phyloP scores from a whole-genome alignment of 2,329 filamentous ascomycete genomes.

The Aspergillus aculeatus region DNA sequence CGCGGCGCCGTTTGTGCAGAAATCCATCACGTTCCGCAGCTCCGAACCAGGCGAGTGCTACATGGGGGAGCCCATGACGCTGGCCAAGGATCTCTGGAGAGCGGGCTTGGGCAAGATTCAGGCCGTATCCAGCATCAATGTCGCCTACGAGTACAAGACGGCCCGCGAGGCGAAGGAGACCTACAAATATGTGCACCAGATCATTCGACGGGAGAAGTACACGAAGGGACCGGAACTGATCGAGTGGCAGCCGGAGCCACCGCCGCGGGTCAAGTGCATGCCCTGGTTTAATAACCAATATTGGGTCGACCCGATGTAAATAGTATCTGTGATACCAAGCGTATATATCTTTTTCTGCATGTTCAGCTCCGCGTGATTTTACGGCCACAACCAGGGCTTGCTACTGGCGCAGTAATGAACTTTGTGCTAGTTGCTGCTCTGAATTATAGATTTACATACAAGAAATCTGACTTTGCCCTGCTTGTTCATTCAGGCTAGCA shows the following conservation, averaged over 20 bases:
- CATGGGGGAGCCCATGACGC: not conserved
- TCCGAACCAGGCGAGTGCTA: not conserved
- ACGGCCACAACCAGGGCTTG: not conserved
- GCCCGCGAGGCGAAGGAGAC: not conserved
- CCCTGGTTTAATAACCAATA: conserved; percentile 2
- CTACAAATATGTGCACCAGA: not conserved
- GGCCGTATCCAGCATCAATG: not conserved
- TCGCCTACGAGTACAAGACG: conserved; percentile 1
- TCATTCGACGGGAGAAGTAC: not conserved
- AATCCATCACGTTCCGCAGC: not conserved
- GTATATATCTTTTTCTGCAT: not conserved
- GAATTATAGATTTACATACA: no score
- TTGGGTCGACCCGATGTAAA: not conserved
- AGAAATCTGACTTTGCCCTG: no score
- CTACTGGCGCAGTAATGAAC: not conserved
- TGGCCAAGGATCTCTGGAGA: not conserved
- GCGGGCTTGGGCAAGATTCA: not conserved
- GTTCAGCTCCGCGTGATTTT: not conserved
- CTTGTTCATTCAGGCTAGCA: no score
- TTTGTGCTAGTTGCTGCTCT: not conserved
- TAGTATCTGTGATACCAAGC: not conserved
- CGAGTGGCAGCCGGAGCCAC: not conserved
- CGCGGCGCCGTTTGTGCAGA: not conserved
- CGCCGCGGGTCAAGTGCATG: not conserved
- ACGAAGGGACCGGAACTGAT: not conserved